Evolutionary conservation across 768 basidiomycete species (phyloP).

Genomic region (Suillus occidentalis): DNA sequence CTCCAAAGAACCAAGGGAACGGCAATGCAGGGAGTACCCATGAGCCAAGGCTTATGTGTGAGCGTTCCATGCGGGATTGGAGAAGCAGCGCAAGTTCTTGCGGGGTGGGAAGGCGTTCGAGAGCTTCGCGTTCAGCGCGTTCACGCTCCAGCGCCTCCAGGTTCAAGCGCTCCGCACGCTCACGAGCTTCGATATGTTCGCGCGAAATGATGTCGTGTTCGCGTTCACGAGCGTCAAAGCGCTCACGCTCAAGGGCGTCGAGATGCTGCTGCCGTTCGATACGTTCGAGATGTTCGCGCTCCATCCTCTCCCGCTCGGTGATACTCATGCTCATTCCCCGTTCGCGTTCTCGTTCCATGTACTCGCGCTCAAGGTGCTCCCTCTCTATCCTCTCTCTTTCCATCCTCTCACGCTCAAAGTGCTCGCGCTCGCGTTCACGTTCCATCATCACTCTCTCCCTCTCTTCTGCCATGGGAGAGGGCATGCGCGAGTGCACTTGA

Average conservation of each 20-base stretch:
- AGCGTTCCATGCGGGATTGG: constrained; percentile 29
- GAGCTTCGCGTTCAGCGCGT: constrained; percentile 2
- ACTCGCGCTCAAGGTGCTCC: constrained; percentile 32
- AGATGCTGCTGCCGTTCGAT: constrained; percentile 28
- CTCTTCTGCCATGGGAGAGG: constrained; percentile 17
- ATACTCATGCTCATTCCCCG: constrained; percentile 1
- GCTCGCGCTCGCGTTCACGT: constrained; percentile 28
- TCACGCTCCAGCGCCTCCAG: neutral
- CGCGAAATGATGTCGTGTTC: constrained; percentile 1
- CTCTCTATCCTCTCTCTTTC: constrained; percentile 35
- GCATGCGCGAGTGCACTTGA: neutral
- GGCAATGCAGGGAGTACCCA: constrained; percentile 32
- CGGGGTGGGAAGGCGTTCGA: constrained; percentile 33
- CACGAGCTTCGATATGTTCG: constrained; percentile 10
- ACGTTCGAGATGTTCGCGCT: constrained; percentile 30
- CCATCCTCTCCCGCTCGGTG: constrained; percentile 18
- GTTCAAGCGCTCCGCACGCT: constrained; percentile 12
- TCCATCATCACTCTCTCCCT: constrained; percentile 21
- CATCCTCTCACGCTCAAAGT: constrained; percentile 27
- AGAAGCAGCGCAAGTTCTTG: constrained; percentile 33
- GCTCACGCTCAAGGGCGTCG: constrained; percentile 32
- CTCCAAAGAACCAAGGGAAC: constrained; percentile 36
- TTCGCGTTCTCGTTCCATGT: constrained; percentile 28
- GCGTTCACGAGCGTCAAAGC: constrained; percentile 15
- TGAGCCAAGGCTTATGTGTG: constrained; percentile 28